Conservation (phyloP, 2,329 filamentous ascomycete genomes). For the Beauveria sp. region DNA sequence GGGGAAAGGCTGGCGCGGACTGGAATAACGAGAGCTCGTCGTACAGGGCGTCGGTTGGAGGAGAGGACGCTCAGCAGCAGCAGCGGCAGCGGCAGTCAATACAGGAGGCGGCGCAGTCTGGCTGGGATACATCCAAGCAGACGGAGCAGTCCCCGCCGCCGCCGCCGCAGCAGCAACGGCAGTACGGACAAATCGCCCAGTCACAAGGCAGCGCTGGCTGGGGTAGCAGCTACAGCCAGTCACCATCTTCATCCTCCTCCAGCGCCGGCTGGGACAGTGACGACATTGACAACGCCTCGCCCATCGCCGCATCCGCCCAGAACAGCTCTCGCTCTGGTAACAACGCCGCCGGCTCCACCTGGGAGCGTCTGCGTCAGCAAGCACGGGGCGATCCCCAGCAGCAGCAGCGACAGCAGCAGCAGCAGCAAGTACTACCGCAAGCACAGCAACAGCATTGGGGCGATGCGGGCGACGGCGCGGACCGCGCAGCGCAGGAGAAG, state of each 20-base stretch:
- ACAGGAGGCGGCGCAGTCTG: conserved; percentile 15
- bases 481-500: conserved; percentile 33
- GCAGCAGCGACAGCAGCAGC: conserved; percentile 11
- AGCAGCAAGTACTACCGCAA: background rate
- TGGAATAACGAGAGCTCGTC: background rate
- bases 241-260: background rate
- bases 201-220: conserved; percentile 2
- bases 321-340: conserved; percentile 14
- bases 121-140: conserved; percentile 5
- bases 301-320: conserved; percentile 27
- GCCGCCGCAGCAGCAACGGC: background rate
- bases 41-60: background rate
- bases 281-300: conserved; percentile 36
- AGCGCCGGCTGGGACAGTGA: conserved; percentile 19
- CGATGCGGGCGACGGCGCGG: conserved; percentile 27
- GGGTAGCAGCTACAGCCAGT: background rate
- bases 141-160: background rate
- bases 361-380: conserved; percentile 38
- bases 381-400: conserved; percentile 11
- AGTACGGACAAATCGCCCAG: background rate
- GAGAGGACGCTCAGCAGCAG: background rate
- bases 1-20: background rate
- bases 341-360: conserved; percentile 27
- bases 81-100: conserved; percentile 5
- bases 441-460: conserved; percentile 12